Base-by-base conservation (phyloP, 495 filamentous ascomycete genomes). In the Aspergillus sparsus region DNA sequence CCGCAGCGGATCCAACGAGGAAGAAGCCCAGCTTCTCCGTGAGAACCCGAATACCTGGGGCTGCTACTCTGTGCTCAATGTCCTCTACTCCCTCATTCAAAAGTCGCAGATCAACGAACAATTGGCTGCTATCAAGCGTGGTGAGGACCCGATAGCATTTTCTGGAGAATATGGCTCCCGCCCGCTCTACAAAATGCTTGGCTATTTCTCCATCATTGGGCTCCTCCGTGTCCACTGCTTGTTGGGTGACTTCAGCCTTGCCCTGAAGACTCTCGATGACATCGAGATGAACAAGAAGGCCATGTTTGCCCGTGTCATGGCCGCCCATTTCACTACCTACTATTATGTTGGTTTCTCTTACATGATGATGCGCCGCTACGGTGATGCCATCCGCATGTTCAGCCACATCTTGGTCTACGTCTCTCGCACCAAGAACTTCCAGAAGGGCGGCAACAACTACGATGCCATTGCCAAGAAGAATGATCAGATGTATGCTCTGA, bases 351-450 rank as follows among this genome's bases (percentile, higher is more conserved):
- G 94, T 57, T 98, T 98, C 86, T 95, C 91, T 66, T 98, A 98
- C 86, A 98, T 98, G 94, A 98, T 98, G 94, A 93, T 97, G 90
- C 92, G 93, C 75, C 90, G 94, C 71, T 98, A 98, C 71, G 91
- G 90, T 77, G 94, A 98, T 72, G 94, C 94, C 74, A 97, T 98
- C 78, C 91, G 93, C 82, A 93, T 96, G 87, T 98, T 98, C 87
- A 93, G 89, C 82, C 94, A 98, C 83, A 98, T 98, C 76, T 84
- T 98, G 72, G 89, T 98, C 77, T 98, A 98, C 80, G 95, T 98
- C 63, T 96, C 91, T 51, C 86, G 94, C 62, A 98, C 94, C 68
- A 98, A 98, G 89, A 97, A 97, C 81, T 97, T 98, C 86, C 95
- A 98, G 78, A 98, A 98, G 87, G 83, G 83, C 39, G 91, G 88